These are phyloP conservation scores for Talaromyces borbonicus DNA, from an alignment of 495 filamentous ascomycete species.

Conservation along the genomic window DNA sequence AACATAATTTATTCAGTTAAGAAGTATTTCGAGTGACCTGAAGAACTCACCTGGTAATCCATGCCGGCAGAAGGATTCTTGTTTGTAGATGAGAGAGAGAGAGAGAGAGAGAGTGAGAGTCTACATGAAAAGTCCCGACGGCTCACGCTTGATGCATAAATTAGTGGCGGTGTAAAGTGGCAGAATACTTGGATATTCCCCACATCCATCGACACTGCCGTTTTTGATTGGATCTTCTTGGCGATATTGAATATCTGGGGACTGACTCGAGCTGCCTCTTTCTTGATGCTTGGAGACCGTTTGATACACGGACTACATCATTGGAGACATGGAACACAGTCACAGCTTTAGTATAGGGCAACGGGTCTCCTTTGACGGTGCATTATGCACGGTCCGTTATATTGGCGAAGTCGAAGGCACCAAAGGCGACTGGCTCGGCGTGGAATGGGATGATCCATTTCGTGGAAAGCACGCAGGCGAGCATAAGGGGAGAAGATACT, in stretches of 20 bases:
- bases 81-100: too few relatives aligned
- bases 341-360: constrained; percentile 44
- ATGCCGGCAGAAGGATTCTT: too few relatives aligned
- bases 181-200: background rate
- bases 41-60: constrained; percentile 48
- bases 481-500: constrained; percentile 70
- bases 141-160: constrained; percentile 9
- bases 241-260: background rate
- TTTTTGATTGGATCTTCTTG: constrained; percentile 4
- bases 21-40: background rate
- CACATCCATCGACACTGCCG: background rate
- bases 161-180: constrained; percentile 11
- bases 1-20: background rate
- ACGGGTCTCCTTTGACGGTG: constrained; percentile 65
- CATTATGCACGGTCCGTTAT: constrained; percentile 76
- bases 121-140: constrained; percentile 10
- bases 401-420: constrained; percentile 68
- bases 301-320: too few relatives aligned
- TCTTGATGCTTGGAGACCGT: too few relatives aligned
- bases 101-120: too few relatives aligned
- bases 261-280: too few relatives aligned
- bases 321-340: too few relatives aligned
- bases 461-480: constrained; percentile 86
- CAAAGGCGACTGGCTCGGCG: constrained; percentile 76
- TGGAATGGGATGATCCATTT: constrained; percentile 87